Evolutionary conservation across 1,284 basidiomycete species (phyloP).

Genomic region (Ustanciosporium gigantosporum): DNA sequence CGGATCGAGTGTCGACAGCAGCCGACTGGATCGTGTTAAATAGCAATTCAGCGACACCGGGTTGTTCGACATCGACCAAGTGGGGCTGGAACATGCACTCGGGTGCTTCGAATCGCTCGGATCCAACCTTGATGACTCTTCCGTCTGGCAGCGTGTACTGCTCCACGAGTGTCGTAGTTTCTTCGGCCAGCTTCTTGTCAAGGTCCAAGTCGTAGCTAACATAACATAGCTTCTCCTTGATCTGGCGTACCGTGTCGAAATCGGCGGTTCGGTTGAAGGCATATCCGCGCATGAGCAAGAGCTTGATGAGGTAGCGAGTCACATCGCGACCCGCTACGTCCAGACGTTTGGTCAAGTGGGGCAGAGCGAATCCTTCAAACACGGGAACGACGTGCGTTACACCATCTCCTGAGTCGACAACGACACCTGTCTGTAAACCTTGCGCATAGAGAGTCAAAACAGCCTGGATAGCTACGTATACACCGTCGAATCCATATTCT

Average conservation of each 20-base stretch:
- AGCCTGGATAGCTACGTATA: conserved; percentile 98
- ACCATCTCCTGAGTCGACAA: conserved; percentile 98
- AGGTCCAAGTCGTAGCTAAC: conserved; percentile 82
- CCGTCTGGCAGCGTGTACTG: conserved; percentile 98
- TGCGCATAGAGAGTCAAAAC: conserved; percentile 97
- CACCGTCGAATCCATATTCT: conserved; percentile 92
- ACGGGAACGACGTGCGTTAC: conserved; percentile 99
- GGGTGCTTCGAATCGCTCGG: conserved; percentile 99
- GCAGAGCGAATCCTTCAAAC: conserved; percentile 92
- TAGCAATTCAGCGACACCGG: conserved; percentile 94
- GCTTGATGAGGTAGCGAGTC: conserved; percentile 96
- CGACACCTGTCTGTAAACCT: conserved; percentile 94
- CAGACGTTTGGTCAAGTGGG: conserved; percentile 82
- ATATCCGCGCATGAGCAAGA: conserved; percentile 95
- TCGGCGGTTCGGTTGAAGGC: conserved; percentile 99
- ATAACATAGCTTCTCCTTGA: conserved; percentile 98
- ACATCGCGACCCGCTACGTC: conserved; percentile 98
- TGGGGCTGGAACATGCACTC: conserved; percentile 99
- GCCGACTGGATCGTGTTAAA: conserved; percentile 94
- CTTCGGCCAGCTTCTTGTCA: conserved; percentile 90
- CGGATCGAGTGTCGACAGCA: conserved; percentile 83
- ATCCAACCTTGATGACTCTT: conserved; percentile 93
- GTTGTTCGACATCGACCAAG: conserved; percentile 94
- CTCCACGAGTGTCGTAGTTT: conserved; percentile 94
- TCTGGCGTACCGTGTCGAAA: conserved; percentile 96